phyloP scores from a whole-genome alignment of 2,329 filamentous ascomycete species.

The Chaetomium globosum region DNA sequence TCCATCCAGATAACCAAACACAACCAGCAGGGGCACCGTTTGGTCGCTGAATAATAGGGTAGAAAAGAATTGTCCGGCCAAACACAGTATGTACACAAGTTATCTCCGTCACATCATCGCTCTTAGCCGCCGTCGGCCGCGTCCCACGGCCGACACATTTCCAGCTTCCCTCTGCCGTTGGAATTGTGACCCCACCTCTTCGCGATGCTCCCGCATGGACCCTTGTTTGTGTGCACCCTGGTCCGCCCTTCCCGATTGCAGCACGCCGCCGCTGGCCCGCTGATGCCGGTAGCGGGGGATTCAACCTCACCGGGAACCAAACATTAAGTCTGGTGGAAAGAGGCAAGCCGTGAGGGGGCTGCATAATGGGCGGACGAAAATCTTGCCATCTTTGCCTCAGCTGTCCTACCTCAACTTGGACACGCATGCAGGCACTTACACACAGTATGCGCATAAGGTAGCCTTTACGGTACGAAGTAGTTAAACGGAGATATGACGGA shows the following conservation, averaged over 20 bases:
- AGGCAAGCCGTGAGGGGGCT: not conserved
- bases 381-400: not conserved
- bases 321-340: not conserved
- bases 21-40: not conserved
- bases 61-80: not conserved
- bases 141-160: not conserved
- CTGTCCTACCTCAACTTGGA: not conserved
- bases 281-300: slow-evolving; percentile 5
- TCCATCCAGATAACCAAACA: not conserved
- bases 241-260: not conserved
- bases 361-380: not conserved
- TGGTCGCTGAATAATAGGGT: not conserved
- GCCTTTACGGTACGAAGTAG: not conserved
- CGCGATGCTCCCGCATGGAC: slow-evolving; percentile 12
- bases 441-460: not conserved
- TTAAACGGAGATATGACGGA: not conserved
- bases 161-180: slow-evolving; percentile 1
- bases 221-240: not conserved
- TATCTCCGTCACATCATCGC: not conserved
- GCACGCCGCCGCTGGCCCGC: not conserved
- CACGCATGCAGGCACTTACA: not conserved
- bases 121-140: not conserved
- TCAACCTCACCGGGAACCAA: not conserved
- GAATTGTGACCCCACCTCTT: slow-evolving; percentile 5
- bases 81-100: not conserved